These are phyloP conservation scores for Exophiala sideris DNA, from an alignment of 2,329 filamentous ascomycete genomes.

Conservation along the genomic window DNA sequence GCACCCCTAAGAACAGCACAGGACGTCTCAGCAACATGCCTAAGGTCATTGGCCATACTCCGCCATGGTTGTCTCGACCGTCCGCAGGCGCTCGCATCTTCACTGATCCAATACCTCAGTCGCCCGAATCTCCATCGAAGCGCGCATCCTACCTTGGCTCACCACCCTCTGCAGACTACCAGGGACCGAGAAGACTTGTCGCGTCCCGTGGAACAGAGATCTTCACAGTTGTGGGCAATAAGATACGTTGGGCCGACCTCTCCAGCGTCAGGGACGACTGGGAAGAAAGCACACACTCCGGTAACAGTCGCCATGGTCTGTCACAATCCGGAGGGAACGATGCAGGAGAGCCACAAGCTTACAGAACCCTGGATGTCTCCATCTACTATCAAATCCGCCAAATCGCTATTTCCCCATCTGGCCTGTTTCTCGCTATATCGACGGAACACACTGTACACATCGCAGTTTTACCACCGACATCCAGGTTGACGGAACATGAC, in stretches of 20 bases:
- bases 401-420: slow-evolving; percentile 76
- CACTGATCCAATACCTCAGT: slow-evolving; percentile 48
- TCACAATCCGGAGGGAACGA: slow-evolving; percentile 2
- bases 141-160: slow-evolving; percentile 33
- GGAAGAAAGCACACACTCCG: slow-evolving; percentile 36
- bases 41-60: slow-evolving; percentile 79
- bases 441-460: slow-evolving; percentile 87
- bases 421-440: slow-evolving; percentile 73
- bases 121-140: slow-evolving; percentile 35
- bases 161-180: slow-evolving; percentile 30
- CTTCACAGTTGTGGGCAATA: slow-evolving; percentile 82
- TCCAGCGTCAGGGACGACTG: slow-evolving; percentile 68
- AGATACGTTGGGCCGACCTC: slow-evolving; percentile 89
- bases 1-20: too few relatives aligned
- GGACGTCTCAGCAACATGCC: slow-evolving; percentile 60
- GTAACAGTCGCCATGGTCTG: slow-evolving; percentile 9
- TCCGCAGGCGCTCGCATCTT: slow-evolving; percentile 78
- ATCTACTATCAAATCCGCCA: slow-evolving; percentile 81
- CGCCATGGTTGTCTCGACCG: slow-evolving; percentile 77
- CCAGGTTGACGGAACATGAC: slow-evolving; percentile 69
- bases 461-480: slow-evolving; percentile 75
- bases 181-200: slow-evolving; percentile 59
- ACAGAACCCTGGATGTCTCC: slow-evolving; percentile 65
- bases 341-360: slow-evolving; percentile 28
- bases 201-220: slow-evolving; percentile 80